These are phyloP conservation scores for Ulmus americana DNA, from an alignment of 331 rosid species.

Conservation along the genomic window DNA sequence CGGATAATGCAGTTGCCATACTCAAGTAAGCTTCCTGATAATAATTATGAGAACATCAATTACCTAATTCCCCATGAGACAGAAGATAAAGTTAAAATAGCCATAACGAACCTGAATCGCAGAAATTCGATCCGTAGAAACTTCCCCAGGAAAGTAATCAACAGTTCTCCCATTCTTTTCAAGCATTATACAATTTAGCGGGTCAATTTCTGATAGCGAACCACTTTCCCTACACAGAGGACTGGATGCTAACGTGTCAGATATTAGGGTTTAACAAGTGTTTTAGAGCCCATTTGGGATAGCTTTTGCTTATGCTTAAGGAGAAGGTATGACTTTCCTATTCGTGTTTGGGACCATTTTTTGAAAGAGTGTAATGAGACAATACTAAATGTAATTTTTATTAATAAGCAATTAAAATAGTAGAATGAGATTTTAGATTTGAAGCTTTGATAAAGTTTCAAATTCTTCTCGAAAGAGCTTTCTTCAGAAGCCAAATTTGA, in stretches of 20 bases:
- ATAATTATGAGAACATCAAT: constrained; percentile 18
- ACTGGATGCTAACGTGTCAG: constrained; percentile 41
- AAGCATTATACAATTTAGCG: constrained; percentile 45
- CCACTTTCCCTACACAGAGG: constrained; percentile 44
- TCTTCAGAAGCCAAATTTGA: too few relatives aligned
- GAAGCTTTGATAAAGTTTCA: too few relatives aligned
- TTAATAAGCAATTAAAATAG: too few relatives aligned
- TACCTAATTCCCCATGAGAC: constrained; percentile 18
- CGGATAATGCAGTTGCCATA: constrained; percentile 86
- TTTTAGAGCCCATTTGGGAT: not conserved
- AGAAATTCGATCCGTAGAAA: constrained; percentile 51
- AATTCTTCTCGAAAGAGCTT: too few relatives aligned
- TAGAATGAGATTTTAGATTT: too few relatives aligned
- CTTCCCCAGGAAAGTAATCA: constrained; percentile 70
- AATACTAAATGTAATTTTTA: too few relatives aligned
- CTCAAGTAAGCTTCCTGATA: constrained; percentile 89
- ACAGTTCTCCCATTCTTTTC: constrained; percentile 63
- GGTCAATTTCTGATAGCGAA: constrained; percentile 39
- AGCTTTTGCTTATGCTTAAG: too few relatives aligned
- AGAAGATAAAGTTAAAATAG: constrained; percentile 7
- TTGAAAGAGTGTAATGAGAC: too few relatives aligned
- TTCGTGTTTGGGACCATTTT: too few relatives aligned
- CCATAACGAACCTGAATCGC: constrained; percentile 67
- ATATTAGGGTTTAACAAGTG: constrained; percentile 14
- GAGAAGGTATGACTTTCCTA: too few relatives aligned